Evolutionary conservation across 2,329 filamentous ascomycete species (phyloP).

Genomic region (Aureobasidium sp.): DNA sequence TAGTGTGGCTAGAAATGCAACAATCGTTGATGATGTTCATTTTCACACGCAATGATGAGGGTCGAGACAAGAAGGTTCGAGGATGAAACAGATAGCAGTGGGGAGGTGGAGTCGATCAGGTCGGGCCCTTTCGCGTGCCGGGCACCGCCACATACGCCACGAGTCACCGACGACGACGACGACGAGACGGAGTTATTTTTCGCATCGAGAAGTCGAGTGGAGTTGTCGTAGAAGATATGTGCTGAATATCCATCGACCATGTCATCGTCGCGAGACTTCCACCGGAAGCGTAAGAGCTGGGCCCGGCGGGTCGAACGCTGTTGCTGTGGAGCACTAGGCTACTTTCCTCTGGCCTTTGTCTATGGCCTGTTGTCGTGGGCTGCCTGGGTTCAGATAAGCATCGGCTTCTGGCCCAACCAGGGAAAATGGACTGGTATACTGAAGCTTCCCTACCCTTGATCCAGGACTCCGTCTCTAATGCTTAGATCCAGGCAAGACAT

Average conservation of each 20-base stretch:
- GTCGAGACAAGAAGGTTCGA: neutral
- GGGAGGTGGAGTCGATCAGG: neutral
- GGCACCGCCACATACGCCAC: conserved; percentile 7
- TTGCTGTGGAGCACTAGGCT: conserved; percentile 72
- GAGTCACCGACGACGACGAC: neutral
- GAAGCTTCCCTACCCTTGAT: neutral
- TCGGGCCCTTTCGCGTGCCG: neutral
- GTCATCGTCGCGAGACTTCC: conserved; percentile 33
- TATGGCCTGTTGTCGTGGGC: conserved; percentile 91
- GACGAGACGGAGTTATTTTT: neutral
- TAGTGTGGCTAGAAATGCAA: neutral
- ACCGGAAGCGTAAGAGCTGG: conserved; percentile 40
- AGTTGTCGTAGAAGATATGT: neutral
- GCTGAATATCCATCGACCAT: neutral
- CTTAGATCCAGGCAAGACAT: conserved; percentile 28
- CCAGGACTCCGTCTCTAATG: neutral
- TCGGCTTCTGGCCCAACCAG: conserved; percentile 54
- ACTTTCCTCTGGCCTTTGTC: conserved; percentile 83
- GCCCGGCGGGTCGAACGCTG: conserved; percentile 69
- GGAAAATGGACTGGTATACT: conserved; percentile 39
- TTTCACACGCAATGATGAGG: neutral
- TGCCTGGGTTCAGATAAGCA: conserved; percentile 73
- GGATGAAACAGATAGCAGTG: neutral
- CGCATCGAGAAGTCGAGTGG: neutral
- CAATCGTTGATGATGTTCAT: neutral